Evolutionary conservation across 2,329 filamentous ascomycete species (phyloP).

Genomic region (Aureobasidium mangrovei): DNA sequence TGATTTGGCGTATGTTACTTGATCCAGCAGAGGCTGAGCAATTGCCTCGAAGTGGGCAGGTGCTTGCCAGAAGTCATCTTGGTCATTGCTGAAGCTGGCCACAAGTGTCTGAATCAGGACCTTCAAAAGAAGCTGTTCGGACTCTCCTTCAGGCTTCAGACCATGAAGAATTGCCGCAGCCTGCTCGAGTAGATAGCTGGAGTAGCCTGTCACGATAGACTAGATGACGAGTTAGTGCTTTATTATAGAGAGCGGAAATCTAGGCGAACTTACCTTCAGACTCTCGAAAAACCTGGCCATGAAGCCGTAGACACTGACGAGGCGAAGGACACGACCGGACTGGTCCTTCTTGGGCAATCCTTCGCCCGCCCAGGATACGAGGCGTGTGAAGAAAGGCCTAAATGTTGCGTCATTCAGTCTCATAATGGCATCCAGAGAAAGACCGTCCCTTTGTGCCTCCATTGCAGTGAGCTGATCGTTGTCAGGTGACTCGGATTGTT

Average conservation of each 20-base stretch:
- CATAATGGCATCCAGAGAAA: constrained; percentile 76
- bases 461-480: constrained; percentile 22
- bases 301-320: constrained; percentile 75
- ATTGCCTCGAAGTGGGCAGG: constrained; percentile 76
- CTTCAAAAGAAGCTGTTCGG: constrained; percentile 55
- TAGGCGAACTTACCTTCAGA: constrained; percentile 47
- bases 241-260: background rate
- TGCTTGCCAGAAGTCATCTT: constrained; percentile 91
- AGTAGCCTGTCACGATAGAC: constrained; percentile 89
- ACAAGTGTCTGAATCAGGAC: constrained; percentile 62
- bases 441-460: constrained; percentile 52
- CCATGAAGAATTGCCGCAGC: constrained; percentile 54
- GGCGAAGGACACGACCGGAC: constrained; percentile 50
- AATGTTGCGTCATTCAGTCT: constrained; percentile 94
- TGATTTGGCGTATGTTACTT: constrained; percentile 37
- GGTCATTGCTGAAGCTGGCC: constrained; percentile 76
- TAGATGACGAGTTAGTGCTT: background rate
- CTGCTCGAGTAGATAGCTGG: constrained; percentile 72
- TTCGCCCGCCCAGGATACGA: constrained; percentile 71
- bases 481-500: constrained; percentile 53
- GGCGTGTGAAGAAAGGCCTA: constrained; percentile 75
- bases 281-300: constrained; percentile 69
- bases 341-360: constrained; percentile 54
- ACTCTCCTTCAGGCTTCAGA: constrained; percentile 33
- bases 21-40: constrained; percentile 58